phyloP scores from a whole-genome alignment of 352 stramenopile species.

The Globisporangium echinulatum region DNA sequence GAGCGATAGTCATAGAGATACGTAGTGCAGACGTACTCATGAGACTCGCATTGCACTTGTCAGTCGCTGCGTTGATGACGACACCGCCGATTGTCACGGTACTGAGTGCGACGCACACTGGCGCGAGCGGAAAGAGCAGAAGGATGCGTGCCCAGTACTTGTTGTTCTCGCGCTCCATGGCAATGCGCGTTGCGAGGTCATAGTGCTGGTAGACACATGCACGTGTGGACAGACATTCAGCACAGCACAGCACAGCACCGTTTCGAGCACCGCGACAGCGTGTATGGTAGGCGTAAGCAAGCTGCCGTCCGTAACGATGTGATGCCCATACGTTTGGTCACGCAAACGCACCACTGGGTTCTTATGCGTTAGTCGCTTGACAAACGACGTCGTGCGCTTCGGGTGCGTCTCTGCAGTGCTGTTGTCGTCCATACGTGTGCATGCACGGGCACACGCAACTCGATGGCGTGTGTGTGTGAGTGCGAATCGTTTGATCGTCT shows the following conservation, averaged over 20 bases:
- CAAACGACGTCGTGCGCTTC: constrained; percentile 64
- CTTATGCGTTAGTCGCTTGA: constrained; percentile 30
- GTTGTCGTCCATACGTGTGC: background rate
- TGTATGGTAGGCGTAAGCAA: too few relatives aligned
- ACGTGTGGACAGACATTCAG: too few relatives aligned
- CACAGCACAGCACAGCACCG: too few relatives aligned
- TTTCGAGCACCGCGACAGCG: too few relatives aligned
- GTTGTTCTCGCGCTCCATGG: constrained; percentile 49
- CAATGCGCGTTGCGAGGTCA: constrained; percentile 47
- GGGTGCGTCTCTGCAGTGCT: constrained; percentile 29
- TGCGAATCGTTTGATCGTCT: too few relatives aligned
- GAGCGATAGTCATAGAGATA: too few relatives aligned
- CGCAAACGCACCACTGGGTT: constrained; percentile 20
- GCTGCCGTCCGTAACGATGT: too few relatives aligned
- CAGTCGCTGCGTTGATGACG: constrained; percentile 61
- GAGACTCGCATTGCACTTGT: constrained; percentile 60
- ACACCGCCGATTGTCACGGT: constrained; percentile 61
- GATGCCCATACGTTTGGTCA: too few relatives aligned
- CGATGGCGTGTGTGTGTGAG: too few relatives aligned
- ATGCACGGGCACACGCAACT: too few relatives aligned
- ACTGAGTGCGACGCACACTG: constrained; percentile 45
- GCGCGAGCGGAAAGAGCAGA: constrained; percentile 57
- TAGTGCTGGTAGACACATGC: constrained; percentile 17
- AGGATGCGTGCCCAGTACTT: constrained; percentile 67
- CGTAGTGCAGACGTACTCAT: constrained; percentile 31